Percentiles rank a stretch among this genome's conserved stretches.
These are phyloP conservation scores for Jacaranda copaia DNA, from an alignment of 257 asterid species.

Conservation along the genomic window DNA sequence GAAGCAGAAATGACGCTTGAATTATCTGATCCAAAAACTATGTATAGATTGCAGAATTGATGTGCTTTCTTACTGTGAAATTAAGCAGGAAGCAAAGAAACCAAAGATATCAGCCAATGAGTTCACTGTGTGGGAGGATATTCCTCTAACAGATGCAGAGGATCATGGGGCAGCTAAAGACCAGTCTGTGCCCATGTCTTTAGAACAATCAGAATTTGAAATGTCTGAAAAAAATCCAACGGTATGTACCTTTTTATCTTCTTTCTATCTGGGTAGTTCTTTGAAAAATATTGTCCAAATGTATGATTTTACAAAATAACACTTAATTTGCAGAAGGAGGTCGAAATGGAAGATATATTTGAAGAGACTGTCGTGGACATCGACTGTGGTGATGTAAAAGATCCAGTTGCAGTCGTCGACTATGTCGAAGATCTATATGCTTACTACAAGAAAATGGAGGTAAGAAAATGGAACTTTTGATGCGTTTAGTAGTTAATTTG, in stretches of 20 bases:
- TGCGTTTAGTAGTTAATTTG: not conserved
- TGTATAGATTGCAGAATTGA: not conserved
- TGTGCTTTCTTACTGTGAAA: not conserved
- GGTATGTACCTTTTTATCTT: slow-evolving; percentile 44
- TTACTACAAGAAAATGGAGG: slow-evolving; percentile 86
- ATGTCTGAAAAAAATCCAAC: slow-evolving; percentile 52
- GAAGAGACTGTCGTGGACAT: slow-evolving; percentile 77
- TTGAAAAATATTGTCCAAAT: not conserved
- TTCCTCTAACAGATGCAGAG: slow-evolving; percentile 55
- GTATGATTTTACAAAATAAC: not conserved
- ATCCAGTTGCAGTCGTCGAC: slow-evolving; percentile 80
- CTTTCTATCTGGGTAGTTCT: not conserved
- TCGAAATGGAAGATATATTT: slow-evolving; percentile 91
- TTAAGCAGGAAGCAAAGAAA: slow-evolving; percentile 54
- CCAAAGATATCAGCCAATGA: slow-evolving; percentile 52
- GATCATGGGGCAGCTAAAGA: slow-evolving; percentile 56
- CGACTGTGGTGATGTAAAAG: slow-evolving; percentile 66
- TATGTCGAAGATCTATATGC: slow-evolving; percentile 79
- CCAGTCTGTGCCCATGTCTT: slow-evolving; percentile 78
- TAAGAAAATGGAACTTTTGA: slow-evolving; percentile 14
- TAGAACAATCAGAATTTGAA: slow-evolving; percentile 65
- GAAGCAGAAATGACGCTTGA: not conserved
- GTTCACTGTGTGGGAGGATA: slow-evolving; percentile 62
- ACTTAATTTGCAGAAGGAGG: slow-evolving; percentile 55
- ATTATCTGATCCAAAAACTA: not conserved